phyloP scores from a whole-genome alignment of 768 basidiomycete genomes.

The Collybia nuda region DNA sequence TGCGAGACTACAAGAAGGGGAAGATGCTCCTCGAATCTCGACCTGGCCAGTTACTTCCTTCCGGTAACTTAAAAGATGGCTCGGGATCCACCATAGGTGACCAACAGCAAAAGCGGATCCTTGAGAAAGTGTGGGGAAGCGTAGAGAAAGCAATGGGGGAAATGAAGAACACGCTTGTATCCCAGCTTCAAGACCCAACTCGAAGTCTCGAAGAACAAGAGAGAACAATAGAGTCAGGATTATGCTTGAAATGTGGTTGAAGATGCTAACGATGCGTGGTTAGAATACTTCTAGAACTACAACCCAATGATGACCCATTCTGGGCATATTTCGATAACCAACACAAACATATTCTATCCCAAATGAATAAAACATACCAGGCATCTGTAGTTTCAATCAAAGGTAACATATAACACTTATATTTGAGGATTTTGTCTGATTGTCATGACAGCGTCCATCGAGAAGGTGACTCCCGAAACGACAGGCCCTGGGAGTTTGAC shows the following conservation, averaged over 20 bases:
- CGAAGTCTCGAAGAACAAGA: slow-evolving; percentile 92
- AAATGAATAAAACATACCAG: slow-evolving; percentile 65
- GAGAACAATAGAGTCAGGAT: slow-evolving; percentile 88
- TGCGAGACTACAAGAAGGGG: slow-evolving; percentile 97
- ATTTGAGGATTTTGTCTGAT: slow-evolving; percentile 9
- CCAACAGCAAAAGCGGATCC: slow-evolving; percentile 86
- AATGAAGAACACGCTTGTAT: slow-evolving; percentile 76
- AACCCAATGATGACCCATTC: slow-evolving; percentile 83
- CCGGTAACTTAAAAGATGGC: slow-evolving; percentile 60
- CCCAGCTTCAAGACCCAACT: slow-evolving; percentile 78
- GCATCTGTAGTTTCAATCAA: slow-evolving; percentile 53
- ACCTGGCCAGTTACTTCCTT: slow-evolving; percentile 81
- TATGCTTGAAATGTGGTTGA: neutral
- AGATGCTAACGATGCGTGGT: slow-evolving; percentile 3
- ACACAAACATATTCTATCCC: slow-evolving; percentile 80
- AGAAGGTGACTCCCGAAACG: slow-evolving; percentile 35
- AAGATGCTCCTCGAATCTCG: slow-evolving; percentile 86
- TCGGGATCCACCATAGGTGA: slow-evolving; percentile 47
- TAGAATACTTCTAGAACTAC: slow-evolving; percentile 88
- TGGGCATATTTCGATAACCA: slow-evolving; percentile 97
- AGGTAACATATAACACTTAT: slow-evolving; percentile 32
- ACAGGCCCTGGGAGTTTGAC: slow-evolving; percentile 37
- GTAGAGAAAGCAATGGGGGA: slow-evolving; percentile 95
- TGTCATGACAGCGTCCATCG: slow-evolving; percentile 41
- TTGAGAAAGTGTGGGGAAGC: slow-evolving; percentile 94